Percentiles rank a stretch among this genome's conserved stretches.
These are phyloP conservation scores for Nemophila menziesii DNA, from an alignment of 257 asterid species.

Conservation along the genomic window DNA sequence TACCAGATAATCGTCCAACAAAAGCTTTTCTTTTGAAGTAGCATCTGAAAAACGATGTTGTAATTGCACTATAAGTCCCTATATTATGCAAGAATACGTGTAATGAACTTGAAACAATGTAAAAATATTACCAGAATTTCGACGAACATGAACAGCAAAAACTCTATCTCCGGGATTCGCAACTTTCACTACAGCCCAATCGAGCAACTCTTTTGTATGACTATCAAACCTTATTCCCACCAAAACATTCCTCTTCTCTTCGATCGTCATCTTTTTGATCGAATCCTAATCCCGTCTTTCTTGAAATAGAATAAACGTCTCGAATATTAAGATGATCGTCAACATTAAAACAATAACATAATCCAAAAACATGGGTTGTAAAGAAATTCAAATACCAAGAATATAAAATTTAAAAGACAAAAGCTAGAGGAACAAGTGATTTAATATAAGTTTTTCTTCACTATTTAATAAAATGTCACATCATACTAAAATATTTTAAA, in stretches of 20 bases:
- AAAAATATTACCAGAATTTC: slow-evolving; percentile 44
- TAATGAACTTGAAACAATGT: not conserved
- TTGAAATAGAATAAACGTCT: slow-evolving; percentile 12
- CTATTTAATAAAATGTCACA: too few relatives aligned
- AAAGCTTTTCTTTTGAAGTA: slow-evolving; percentile 28
- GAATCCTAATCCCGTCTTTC: slow-evolving; percentile 4
- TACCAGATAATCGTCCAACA: slow-evolving; percentile 55
- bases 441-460: not conserved
- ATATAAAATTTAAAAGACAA: slow-evolving; percentile 17
- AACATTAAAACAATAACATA: slow-evolving; percentile 27
- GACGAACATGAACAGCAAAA: slow-evolving; percentile 72
- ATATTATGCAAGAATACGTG: slow-evolving; percentile 1
- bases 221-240: slow-evolving; percentile 75
- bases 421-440: slow-evolving; percentile 16
- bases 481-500: slow-evolving; percentile 1
- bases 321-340: slow-evolving; percentile 11
- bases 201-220: slow-evolving; percentile 52
- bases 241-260: slow-evolving; percentile 51
- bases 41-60: slow-evolving; percentile 32
- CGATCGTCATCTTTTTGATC: slow-evolving; percentile 38
- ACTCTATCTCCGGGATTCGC: slow-evolving; percentile 74
- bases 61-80: slow-evolving; percentile 6
- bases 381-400: slow-evolving; percentile 15
- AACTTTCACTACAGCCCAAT: slow-evolving; percentile 82
- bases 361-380: slow-evolving; percentile 31